Evolutionary conservation across 169 alveolate species (phyloP).

Genomic region (Plasmodium ovale): DNA sequence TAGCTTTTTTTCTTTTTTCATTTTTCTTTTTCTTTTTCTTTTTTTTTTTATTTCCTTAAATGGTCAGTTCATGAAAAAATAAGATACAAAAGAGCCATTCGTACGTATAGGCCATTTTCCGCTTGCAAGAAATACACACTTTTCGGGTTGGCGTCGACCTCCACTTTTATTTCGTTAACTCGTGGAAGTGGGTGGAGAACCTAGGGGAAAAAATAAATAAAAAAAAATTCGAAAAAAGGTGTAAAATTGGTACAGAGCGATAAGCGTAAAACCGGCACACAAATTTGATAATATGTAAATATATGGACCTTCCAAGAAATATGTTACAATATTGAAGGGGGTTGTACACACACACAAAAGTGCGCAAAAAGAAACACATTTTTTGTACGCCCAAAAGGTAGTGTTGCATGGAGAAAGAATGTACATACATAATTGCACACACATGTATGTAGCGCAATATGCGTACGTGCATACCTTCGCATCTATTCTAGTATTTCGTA

Average conservation of each 20-base stretch:
- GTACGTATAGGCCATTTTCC: constrained; percentile 87
- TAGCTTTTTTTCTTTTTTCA: no score
- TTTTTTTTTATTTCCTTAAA: neutral
- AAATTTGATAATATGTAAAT: no score
- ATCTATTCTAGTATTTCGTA: constrained; percentile 78
- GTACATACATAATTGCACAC: neutral
- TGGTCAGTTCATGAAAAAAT: constrained; percentile 57
- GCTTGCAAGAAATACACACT: constrained; percentile 89
- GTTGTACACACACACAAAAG: no score
- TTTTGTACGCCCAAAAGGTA: neutral
- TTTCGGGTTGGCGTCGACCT: constrained; percentile 81
- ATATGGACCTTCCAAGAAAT: neutral
- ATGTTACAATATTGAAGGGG: no score
- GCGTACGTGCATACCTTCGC: constrained; percentile 76
- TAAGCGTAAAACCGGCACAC: no score
- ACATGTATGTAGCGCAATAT: no score
- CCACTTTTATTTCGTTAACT: constrained; percentile 84
- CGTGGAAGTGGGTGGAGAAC: constrained; percentile 91
- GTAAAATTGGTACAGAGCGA: no score
- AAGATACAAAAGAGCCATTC: constrained; percentile 89
- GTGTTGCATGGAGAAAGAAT: neutral
- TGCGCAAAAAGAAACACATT: no score
- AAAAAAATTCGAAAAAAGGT: no score
- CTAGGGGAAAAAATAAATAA: constrained; percentile 35
- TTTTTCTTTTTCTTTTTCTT: constrained; percentile 2